Evolutionary conservation across 2,329 filamentous ascomycete species (phyloP), one percentile per base, ranked within the genome.

Genomic region (Monilinia aucupariae): DNA sequence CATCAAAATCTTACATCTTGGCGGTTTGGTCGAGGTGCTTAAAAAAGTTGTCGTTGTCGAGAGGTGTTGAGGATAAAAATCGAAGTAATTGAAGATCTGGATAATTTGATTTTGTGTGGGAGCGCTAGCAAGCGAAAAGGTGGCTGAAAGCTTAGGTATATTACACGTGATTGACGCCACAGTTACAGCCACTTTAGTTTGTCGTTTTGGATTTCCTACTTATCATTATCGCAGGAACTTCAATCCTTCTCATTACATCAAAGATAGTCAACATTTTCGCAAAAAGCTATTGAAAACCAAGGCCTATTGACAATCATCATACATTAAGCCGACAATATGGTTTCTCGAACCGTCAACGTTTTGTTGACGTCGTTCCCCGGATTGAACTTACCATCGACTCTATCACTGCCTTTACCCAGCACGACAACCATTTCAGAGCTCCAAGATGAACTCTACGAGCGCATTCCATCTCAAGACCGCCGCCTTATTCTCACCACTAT

Each of bases 321-420:
- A n/a, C 20, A 17, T 13, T n/a, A 13, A n/a, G 49, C 22, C 12
- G 27, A 51, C 27, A 69, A 41, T 17, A 90, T 90, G 86, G 77
- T 79, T 47, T 71, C 80, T 1, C 76, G 75, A 66, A 84, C 79
- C 47, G 78, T 96, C 73, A 96, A 96, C 76, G 81, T 97, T 67
- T 84, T 97, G 64, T 80, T 99, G 65, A 88, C 91, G 69, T 91
- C 88, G 66, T 93, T 97, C 72, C 82, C 88, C 9, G 93, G 93
- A 67, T 82, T 96, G 22, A 87, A 88, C 53, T 82, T 96, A 8
- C 92, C 93, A 2, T 79, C 89, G n/a, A 96, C 92, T 0, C 80
- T 96, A 41, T 86, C 89, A 5, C 80, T 97, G n/a, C 86, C 90
- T 0, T 78, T 96, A 27, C 79, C 85, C 10, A 78, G 84, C 32